Evolutionary conservation across 805 yeast species (phyloP).

Genomic region (Starmerella sirachaensis): DNA sequence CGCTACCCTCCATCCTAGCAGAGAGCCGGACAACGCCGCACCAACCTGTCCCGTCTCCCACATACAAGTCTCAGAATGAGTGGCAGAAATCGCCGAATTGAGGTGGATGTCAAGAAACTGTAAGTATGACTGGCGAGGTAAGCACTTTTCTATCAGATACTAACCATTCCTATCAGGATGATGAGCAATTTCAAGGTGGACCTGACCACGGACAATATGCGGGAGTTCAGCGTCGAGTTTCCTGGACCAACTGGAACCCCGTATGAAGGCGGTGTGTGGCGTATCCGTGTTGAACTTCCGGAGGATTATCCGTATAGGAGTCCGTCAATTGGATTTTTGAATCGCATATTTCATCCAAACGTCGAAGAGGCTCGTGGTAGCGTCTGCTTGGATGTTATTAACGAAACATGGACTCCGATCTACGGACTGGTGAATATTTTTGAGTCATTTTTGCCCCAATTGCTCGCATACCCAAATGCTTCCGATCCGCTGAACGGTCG

Average conservation of each 20-base stretch:
- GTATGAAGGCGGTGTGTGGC: conserved; percentile 83
- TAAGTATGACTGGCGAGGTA: conserved; percentile 29
- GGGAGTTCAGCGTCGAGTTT: conserved; percentile 75
- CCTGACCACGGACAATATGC: conserved; percentile 69
- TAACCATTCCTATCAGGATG: conserved; percentile 32
- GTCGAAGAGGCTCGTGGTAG: conserved; percentile 82
- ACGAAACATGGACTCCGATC: conserved; percentile 98
- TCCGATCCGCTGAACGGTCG: conserved; percentile 86
- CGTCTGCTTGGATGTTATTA: conserved; percentile 90
- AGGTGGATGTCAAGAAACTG: conserved; percentile 92
- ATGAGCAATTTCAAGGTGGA: conserved; percentile 89
- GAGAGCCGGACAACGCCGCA: too few relatives aligned
- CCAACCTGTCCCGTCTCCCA: too few relatives aligned
- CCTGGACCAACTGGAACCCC: conserved; percentile 81
- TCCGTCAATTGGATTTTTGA: conserved; percentile 88
- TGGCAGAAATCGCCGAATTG: conserved; percentile 53
- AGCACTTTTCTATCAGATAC: background rate
- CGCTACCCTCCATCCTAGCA: background rate
- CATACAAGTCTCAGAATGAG: background rate
- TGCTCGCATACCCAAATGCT: conserved; percentile 84
- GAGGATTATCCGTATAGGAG: conserved; percentile 92
- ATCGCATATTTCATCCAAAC: conserved; percentile 88
- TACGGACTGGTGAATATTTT: conserved; percentile 83
- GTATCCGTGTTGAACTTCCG: conserved; percentile 82
- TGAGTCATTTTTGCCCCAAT: conserved; percentile 86